Base-by-base conservation (phyloP, 371 early-diverging fungal genomes). In the Mucor circinelloides region DNA sequence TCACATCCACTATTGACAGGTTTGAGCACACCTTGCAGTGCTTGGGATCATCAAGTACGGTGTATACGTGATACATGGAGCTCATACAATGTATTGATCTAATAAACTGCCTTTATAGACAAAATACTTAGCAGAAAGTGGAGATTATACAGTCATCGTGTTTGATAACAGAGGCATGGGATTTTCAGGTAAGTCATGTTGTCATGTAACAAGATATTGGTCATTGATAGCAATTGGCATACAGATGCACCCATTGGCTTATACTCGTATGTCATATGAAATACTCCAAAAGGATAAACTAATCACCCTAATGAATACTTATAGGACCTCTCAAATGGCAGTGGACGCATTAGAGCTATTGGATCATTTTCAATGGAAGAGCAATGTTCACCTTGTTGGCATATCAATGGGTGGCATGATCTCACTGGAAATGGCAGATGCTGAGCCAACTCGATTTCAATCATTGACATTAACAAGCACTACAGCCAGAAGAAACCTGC, bases 141-240 rank as follows among this genome's bases (percentile, higher is more conserved):
- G 82, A 38, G 84, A 87, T 31, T 94, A 89, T 72, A 88, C 89
- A 15, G 84, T 91, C 3, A 85, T 92, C 61, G 84, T 93, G 15
- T 91, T 92, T 69, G 95, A 95, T 69, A 93, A 93, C 79, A 77
- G 94, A 63, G 95, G 94, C 28, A 84, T 87, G 61, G 94, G 95
- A 8, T 68, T 74, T 44, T 80, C 84, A 60, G 81, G 82, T 75
- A 76, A n/a, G 58, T 42, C 44, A 6, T 50, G 12, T 25, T 6
- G 44, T 44, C 10, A 23, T 23, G 4, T 23, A 6, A 40, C 10
- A 25, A 12, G 21, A 50, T 3, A 23, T 23, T 2, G 0, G 10
- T 12, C 12, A 23, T 25, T 50, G 10, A 25, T 23, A 34, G 12
- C 25, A 25, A 23, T 50, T 23, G 6, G 6, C 42, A 23, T 3